Percentiles rank a stretch among this genome's conserved stretches.
phyloP scores from a whole-genome alignment of 1,284 basidiomycete species.

The Trichosporon sp. region DNA sequence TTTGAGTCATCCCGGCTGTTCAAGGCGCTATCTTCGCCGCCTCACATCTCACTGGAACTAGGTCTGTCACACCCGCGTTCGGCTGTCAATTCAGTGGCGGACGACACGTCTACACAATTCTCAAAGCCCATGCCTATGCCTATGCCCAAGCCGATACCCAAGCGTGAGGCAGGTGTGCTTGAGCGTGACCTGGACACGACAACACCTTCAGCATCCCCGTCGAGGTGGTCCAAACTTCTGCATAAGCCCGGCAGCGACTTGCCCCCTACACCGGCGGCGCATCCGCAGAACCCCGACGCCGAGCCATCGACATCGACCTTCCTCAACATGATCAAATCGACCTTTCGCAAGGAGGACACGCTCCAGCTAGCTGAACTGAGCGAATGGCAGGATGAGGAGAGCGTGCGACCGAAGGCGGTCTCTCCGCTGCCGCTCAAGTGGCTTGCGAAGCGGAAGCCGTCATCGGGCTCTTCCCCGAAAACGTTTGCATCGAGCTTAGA shows the following conservation, averaged over 20 bases:
- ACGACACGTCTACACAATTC: background rate
- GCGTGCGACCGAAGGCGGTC: background rate
- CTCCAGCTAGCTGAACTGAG: background rate
- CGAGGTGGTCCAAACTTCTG: background rate
- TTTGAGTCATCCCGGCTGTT: background rate
- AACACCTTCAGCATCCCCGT: background rate
- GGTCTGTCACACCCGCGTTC: background rate
- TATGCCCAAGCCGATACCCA: background rate
- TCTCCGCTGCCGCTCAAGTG: background rate
- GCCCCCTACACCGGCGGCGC: background rate
- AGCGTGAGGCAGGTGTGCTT: background rate
- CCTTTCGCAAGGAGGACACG: background rate
- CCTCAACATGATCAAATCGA: slow-evolving; percentile 1
- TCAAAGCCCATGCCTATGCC: background rate
- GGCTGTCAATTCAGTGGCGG: background rate
- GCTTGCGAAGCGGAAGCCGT: background rate
- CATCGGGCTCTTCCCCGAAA: background rate
- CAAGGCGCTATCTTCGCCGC: background rate
- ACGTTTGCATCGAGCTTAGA: background rate
- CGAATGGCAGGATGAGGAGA: background rate
- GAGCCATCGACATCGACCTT: background rate
- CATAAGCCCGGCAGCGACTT: background rate
- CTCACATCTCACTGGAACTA: background rate
- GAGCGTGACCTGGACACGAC: background rate
- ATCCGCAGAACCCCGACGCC: background rate